Conservation (phyloP, 768 basidiomycete genomes). For the Tephrocybe sp. region DNA sequence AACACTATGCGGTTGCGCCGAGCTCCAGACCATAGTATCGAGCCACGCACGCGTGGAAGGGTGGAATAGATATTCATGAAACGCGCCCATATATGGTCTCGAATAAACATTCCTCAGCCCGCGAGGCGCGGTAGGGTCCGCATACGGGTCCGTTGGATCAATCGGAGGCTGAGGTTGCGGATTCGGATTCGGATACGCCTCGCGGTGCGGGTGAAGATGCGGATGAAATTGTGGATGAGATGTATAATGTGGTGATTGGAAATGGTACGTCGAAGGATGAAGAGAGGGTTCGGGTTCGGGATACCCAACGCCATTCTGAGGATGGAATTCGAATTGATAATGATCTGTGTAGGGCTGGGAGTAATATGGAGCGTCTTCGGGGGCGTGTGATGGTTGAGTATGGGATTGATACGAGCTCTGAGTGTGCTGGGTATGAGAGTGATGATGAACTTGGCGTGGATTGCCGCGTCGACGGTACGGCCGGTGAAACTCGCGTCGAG, state of each 20-base stretch:
- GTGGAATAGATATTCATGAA: slow-evolving; percentile 63
- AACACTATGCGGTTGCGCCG: slow-evolving; percentile 79
- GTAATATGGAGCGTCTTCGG: background rate
- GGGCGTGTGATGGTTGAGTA: background rate
- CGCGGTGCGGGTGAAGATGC: background rate
- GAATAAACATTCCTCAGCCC: slow-evolving; percentile 44
- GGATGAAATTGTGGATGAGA: background rate
- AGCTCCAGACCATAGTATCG: slow-evolving; percentile 88
- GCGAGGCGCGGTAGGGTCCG: slow-evolving; percentile 8
- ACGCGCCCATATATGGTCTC: slow-evolving; percentile 64
- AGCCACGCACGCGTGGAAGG: slow-evolving; percentile 60
- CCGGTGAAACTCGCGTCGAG: slow-evolving; percentile 9
- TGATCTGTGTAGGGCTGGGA: background rate
- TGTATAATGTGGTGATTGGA: background rate
- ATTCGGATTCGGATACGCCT: no score
- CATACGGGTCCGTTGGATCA: background rate
- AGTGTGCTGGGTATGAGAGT: background rate
- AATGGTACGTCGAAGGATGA: background rate
- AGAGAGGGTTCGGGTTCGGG: no score
- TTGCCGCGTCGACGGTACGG: background rate
- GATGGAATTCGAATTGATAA: slow-evolving; percentile 3
- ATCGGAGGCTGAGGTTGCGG: background rate
- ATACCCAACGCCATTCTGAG: slow-evolving; percentile 3
- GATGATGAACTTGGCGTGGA: background rate
- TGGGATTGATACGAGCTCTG: background rate